Base-by-base conservation (phyloP, 805 yeast species). In the Cyberlindnera lachancei region DNA sequence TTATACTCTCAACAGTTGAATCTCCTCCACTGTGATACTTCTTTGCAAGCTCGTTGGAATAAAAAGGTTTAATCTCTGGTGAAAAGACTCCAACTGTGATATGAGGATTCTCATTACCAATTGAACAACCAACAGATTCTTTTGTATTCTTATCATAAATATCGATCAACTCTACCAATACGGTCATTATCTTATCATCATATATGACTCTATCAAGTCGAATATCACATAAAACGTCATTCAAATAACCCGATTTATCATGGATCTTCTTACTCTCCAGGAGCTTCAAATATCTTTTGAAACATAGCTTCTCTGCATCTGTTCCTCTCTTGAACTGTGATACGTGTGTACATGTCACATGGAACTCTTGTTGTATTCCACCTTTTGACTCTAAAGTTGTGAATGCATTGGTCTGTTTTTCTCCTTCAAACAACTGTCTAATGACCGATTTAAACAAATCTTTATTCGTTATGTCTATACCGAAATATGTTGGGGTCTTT, bases 11-110 rank as follows among this genome's bases (percentile, higher is more conserved):
- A 14, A 40, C 46, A 4, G 27, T 31, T 1, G 25, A 25, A 23
- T 34, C 35, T 10, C 7, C 28, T 13, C 39, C 47, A 3, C 29
- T 31, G 1, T 26, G 26, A 23, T 35, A 33, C 23, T 30, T 33
- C 22, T 49, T 41, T 13, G 64, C 59, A 18, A 66, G 35, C 4
- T 36, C 41, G 38, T 78, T 76, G 2, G 88, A 70, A 41, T 73
- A 70, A 16, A 61, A 51, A 0, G 92, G 76, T 31, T 55, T 60
- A 4, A 69, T 61, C 0, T 56, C 55, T 1, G 61, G 59, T 2
- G 60, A 45, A 2, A 59, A 48, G 0, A 84, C 71, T 0, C 88
- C 95, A 11, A 85, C 48, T 0, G 96, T 88, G 26, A 87, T 70
- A 51, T 88, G 96, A 0, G 80, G 64, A 37, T 55, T 52, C 32